phyloP scores from a whole-genome alignment of 495 filamentous ascomycete species.

The Penicillium parvum region DNA sequence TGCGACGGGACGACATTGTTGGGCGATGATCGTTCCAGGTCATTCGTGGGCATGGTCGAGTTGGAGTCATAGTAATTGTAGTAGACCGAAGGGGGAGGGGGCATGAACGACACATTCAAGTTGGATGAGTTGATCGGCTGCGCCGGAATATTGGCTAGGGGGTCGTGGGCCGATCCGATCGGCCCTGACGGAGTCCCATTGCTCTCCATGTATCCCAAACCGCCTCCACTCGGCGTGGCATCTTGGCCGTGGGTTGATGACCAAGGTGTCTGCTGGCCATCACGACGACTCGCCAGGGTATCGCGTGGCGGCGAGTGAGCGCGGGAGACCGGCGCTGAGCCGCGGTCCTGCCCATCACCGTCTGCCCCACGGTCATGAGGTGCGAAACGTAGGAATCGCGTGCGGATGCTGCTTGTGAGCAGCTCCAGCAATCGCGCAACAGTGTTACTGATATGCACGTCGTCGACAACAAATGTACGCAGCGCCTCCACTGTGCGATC shows the following conservation, averaged over 20 bases:
- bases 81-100: conserved; percentile 44
- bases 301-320: conserved; percentile 38
- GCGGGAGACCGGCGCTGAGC: conserved; percentile 32
- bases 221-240: conserved; percentile 20
- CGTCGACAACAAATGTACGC: conserved; percentile 83
- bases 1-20: conserved; percentile 30
- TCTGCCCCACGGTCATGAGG: conserved; percentile 41
- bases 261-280: conserved; percentile 32
- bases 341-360: conserved; percentile 37
- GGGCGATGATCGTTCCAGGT: conserved; percentile 26
- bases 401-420: conserved; percentile 67
- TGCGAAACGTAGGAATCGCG: conserved; percentile 62
- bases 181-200: conserved; percentile 18
- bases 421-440: conserved; percentile 90
- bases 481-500: conserved; percentile 76
- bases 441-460: conserved; percentile 89
- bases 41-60: conserved; percentile 27
- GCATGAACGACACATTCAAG: conserved; percentile 48
- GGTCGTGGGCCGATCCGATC: conserved; percentile 37
- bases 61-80: conserved; percentile 46
- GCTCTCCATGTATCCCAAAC: conserved; percentile 32
- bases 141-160: conserved; percentile 42
- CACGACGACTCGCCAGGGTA: conserved; percentile 25
- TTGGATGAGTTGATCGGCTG: conserved; percentile 48
- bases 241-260: conserved; percentile 19